A percentile compares a stretch with the other conserved stretches of the same genome.
Conservation (phyloP, 805 yeast species). For the Jamesozyma jinghongensis region DNA sequence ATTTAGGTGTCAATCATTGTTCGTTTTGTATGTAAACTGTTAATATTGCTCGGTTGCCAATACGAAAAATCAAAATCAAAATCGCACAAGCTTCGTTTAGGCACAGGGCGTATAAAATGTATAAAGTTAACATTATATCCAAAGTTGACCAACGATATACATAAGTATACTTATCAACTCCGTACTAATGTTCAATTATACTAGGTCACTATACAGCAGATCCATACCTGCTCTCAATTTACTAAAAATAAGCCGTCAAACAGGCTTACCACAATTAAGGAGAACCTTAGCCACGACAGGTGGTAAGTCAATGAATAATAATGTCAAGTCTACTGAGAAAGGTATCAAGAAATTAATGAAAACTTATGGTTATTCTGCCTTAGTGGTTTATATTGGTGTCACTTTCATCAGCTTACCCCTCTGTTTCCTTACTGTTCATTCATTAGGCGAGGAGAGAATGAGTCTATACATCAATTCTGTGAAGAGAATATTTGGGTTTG, state of each 20-base stretch:
- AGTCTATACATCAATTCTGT: slow-evolving; percentile 53
- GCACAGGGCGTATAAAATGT: not conserved
- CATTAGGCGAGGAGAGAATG: slow-evolving; percentile 77
- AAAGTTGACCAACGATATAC: too few species aligned
- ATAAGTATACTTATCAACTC: too few species aligned
- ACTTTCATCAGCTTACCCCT: slow-evolving; percentile 72
- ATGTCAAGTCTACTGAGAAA: slow-evolving; percentile 4
- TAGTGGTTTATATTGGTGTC: slow-evolving; percentile 74
- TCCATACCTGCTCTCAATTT: not conserved
- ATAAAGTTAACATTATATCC: not conserved
- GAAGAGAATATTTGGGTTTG: slow-evolving; percentile 56
- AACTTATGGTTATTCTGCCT: slow-evolving; percentile 85
- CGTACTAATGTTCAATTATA: not conserved
- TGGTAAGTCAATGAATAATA: not conserved
- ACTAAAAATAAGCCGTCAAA: not conserved
- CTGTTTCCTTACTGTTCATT: slow-evolving; percentile 74
- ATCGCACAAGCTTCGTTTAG: not conserved
- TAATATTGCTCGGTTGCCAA: too few species aligned
- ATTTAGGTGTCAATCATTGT: too few species aligned
- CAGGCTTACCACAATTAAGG: not conserved
- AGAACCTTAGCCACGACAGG: not conserved
- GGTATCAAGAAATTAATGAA: slow-evolving; percentile 55
- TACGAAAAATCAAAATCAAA: too few species aligned
- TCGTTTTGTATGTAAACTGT: too few species aligned
- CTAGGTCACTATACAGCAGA: not conserved